These are phyloP conservation scores for Fraxinus nigra DNA, from an alignment of 305 asterid genomes.

Conservation along the genomic window DNA sequence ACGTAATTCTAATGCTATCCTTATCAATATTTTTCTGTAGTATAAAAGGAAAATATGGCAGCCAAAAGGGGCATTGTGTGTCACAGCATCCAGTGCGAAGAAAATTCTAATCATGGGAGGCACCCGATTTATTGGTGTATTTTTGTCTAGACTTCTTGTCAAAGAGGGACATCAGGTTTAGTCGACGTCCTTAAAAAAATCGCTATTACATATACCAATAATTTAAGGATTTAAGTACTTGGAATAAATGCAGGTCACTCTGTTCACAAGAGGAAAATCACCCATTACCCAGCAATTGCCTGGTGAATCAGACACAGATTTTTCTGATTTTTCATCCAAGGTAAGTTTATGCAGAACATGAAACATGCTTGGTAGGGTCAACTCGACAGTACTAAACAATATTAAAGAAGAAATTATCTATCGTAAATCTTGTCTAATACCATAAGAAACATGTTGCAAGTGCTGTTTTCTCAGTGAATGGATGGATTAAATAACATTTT, in stretches of 20 bases:
- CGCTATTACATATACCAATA: neutral
- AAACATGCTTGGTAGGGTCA: neutral
- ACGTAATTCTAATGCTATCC: neutral
- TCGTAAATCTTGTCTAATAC: neutral
- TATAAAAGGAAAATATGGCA: constrained; percentile 61
- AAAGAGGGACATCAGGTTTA: constrained; percentile 88
- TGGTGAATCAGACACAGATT: constrained; percentile 79
- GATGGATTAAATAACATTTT: constrained; percentile 3
- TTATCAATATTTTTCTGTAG: constrained; percentile 33
- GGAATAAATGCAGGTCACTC: constrained; percentile 61
- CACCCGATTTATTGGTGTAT: constrained; percentile 86
- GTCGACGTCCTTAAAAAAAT: neutral
- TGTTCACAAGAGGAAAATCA: constrained; percentile 96
- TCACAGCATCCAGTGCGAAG: constrained; percentile 78
- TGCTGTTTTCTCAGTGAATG: neutral
- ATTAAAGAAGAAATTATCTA: neutral
- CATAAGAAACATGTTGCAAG: neutral
- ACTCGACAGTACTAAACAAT: neutral
- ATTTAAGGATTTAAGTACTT: neutral
- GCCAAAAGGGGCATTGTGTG: constrained; percentile 57
- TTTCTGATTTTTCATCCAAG: constrained; percentile 70
- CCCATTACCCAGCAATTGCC: constrained; percentile 91
- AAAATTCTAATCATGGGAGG: constrained; percentile 98
- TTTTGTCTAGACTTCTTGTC: constrained; percentile 85
- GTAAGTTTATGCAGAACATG: constrained; percentile 63